A percentile compares a stretch with the other conserved stretches of the same genome.
phyloP scores from a whole-genome alignment of 2,329 filamentous ascomycete species.

The Aschersonia sp. region DNA sequence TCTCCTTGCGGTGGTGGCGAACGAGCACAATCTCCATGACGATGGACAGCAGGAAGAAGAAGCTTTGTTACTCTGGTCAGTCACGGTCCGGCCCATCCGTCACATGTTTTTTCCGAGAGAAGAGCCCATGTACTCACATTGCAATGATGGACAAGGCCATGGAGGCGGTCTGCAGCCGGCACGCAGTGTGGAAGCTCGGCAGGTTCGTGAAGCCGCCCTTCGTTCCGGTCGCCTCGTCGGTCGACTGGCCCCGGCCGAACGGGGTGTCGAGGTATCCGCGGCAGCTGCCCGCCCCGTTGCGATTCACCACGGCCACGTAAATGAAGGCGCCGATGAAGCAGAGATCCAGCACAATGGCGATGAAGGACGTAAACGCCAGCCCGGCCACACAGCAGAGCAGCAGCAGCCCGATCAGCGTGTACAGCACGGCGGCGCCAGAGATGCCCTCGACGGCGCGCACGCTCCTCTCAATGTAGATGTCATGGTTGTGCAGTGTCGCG shows the following conservation, averaged over 20 bases:
- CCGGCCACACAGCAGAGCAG: slow-evolving; percentile 71
- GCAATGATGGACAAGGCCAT: slow-evolving; percentile 68
- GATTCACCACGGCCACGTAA: slow-evolving; percentile 65
- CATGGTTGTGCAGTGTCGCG: slow-evolving; percentile 51
- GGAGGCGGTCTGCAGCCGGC: slow-evolving; percentile 60
- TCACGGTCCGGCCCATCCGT: background rate
- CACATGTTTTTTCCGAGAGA: background rate
- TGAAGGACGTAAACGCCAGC: slow-evolving; percentile 52
- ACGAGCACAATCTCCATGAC: slow-evolving; percentile 53
- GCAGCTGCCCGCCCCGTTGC: slow-evolving; percentile 54
- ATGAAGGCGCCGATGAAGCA: slow-evolving; percentile 65
- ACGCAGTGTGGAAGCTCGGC: slow-evolving; percentile 40
- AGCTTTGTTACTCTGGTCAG: slow-evolving; percentile 20
- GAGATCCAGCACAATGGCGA: slow-evolving; percentile 64
- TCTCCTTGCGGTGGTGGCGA: slow-evolving; percentile 60
- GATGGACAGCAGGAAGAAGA: slow-evolving; percentile 64
- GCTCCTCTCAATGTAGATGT: slow-evolving; percentile 46
- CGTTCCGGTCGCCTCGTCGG: slow-evolving; percentile 28
- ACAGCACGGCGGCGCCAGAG: slow-evolving; percentile 58
- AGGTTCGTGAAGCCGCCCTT: slow-evolving; percentile 30
- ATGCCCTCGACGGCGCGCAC: slow-evolving; percentile 66
- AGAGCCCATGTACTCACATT: slow-evolving; percentile 36
- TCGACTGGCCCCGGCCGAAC: slow-evolving; percentile 49
- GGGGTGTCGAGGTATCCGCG: slow-evolving; percentile 44
- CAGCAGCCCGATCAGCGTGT: slow-evolving; percentile 57